Evolutionary conservation across 208 protist species (phyloP), one percentile per base, ranked within the genome.

Genomic region (Novymonas esmeraldas): DNA sequence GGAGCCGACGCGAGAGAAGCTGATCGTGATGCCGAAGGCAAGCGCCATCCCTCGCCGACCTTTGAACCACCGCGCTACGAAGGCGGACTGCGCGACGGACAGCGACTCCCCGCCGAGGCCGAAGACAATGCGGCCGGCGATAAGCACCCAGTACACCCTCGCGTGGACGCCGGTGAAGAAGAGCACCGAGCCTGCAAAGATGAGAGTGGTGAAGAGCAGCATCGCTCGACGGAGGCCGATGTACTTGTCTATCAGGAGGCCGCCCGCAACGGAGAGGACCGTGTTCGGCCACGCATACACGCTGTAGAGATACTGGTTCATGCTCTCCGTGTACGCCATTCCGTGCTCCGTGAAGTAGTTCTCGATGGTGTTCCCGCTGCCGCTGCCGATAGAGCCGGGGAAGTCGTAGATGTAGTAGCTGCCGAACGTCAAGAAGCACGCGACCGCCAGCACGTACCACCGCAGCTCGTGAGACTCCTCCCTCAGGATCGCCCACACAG

Each of bases 201-300:
- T 81, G 31, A 96, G 80, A 1, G 50, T 16, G 3, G 78, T 84
- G 49, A 96, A 98, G 34, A 98, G 75, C 7, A 97, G 60, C 73
- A 93, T 87, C 18, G 86, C 80, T 14, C 59, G 66, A 7, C 87
- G 90, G 20, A 97, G 70, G 2, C 93, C 92, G 4, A 96, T 72
- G 48, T 82, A 88, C 46, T 91, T 87, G 75, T 98, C 92, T 54
- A 98, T 97, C 18, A 98, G 67, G 26, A 95, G 77, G 34, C 91
- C 95, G 9, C 92, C 91, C 26, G 96, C 75, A 22, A 95, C 77
- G 4, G 87, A 78, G 20, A 97, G 85, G 2, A 94, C 76, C 2
- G 90, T 98, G 73, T 97, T 98, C 1, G 91, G 95, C 82, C 90
- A 97, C 50, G 91, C 95, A 70, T 97, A 98, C 31, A 97, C 90